Percentiles rank a stretch among this genome's conserved stretches.
Evolutionary conservation across 345 rosid genomes (phyloP).

Genomic region (Pistacia integerrima): DNA sequence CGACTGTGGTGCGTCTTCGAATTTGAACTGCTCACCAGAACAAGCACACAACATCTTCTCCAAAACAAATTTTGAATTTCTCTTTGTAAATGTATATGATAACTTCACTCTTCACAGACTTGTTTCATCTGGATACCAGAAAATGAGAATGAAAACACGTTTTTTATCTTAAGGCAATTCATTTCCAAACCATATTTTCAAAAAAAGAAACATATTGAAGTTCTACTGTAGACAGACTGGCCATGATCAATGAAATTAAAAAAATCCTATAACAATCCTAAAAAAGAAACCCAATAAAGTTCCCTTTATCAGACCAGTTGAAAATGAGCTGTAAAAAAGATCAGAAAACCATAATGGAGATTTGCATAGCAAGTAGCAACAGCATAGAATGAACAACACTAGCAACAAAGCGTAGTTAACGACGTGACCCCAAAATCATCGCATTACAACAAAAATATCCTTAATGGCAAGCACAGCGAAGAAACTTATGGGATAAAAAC

Average conservation of each 20-base stretch:
- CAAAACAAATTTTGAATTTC: constrained; percentile 2
- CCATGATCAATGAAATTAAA: not conserved
- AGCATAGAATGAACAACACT: not conserved
- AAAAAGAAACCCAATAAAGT: not conserved
- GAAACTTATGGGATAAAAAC: constrained; percentile 4
- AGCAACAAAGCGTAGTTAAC: constrained; percentile 12
- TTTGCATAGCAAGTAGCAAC: not conserved
- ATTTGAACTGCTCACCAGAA: constrained; percentile 91
- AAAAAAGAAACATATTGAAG: not conserved
- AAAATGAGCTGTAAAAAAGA: constrained; percentile 5
- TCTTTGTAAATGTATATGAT: not conserved
- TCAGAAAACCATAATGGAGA: constrained; percentile 15
- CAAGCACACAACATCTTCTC: constrained; percentile 91
- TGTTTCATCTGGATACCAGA: constrained; percentile 7
- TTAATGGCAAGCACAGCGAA: not conserved
- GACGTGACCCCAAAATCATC: not conserved
- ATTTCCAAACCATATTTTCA: not conserved
- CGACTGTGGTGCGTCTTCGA: constrained; percentile 85
- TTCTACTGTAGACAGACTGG: not conserved
- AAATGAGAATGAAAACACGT: not conserved
- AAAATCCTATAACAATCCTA: not conserved
- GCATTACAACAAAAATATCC: constrained; percentile 7
- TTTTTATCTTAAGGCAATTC: not conserved
- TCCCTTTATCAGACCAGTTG: not conserved
- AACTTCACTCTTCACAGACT: constrained; percentile 10